Conservation (phyloP, 257 asterid species). For the Mentha longifolia region DNA sequence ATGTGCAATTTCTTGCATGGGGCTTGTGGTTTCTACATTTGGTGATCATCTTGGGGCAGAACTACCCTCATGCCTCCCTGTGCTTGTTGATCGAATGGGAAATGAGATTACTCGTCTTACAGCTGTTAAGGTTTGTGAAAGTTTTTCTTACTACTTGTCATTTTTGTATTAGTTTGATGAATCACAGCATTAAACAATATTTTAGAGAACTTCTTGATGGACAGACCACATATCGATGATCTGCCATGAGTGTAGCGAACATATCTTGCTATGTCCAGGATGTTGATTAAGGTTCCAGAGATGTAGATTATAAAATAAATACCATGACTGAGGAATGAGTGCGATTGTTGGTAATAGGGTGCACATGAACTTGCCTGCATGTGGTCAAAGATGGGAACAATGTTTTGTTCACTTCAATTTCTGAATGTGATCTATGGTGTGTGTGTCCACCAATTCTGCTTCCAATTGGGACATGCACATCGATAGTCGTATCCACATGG, state of each 20-base stretch:
- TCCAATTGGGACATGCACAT: not conserved
- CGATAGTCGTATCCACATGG: constrained; percentile 1
- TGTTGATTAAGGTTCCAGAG: constrained; percentile 16
- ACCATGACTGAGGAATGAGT: constrained; percentile 22
- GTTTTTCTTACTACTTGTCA: constrained; percentile 19
- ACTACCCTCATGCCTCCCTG: constrained; percentile 92
- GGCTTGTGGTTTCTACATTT: constrained; percentile 91
- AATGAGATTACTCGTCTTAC: constrained; percentile 98
- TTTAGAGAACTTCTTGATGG: constrained; percentile 16
- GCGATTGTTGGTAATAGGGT: constrained; percentile 4
- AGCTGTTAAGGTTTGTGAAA: constrained; percentile 86
- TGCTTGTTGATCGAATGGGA: constrained; percentile 98
- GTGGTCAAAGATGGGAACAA: constrained; percentile 11
- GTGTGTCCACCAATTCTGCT: constrained; percentile 16
- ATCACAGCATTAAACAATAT: not conserved
- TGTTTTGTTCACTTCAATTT: not conserved
- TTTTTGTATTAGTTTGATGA: constrained; percentile 10
- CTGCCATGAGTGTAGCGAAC: too few species aligned
- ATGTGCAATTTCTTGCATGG: constrained; percentile 99
- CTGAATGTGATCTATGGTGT: not conserved
- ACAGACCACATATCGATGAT: not conserved
- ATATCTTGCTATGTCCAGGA: constrained; percentile 10
- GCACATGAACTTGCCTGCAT: constrained; percentile 21
- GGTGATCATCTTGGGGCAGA: constrained; percentile 89
- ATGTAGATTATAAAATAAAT: constrained; percentile 12